phyloP scores from a whole-genome alignment of 345 rosid genomes.

The Adansonia digitata region DNA sequence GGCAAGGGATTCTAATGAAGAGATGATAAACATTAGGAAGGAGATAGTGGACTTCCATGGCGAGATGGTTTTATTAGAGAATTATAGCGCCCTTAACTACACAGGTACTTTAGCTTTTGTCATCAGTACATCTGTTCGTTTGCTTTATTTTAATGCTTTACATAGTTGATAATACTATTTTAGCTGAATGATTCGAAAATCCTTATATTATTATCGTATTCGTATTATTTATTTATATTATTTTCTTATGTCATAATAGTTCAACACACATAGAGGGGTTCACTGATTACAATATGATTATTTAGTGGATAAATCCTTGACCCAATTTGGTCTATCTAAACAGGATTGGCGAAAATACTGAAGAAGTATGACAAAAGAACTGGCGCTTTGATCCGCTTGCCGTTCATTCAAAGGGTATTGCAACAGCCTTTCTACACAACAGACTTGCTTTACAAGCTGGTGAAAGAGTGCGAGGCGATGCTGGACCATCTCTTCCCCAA shows the following conservation, averaged over 20 bases:
- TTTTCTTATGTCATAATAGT: neutral
- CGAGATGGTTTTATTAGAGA: conserved; percentile 92
- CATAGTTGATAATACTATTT: neutral
- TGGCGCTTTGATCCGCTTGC: conserved; percentile 80
- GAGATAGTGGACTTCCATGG: conserved; percentile 93
- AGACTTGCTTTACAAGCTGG: conserved; percentile 71
- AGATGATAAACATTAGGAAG: conserved; percentile 55
- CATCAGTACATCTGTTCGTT: neutral
- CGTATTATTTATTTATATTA: no score
- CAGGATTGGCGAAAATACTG: conserved; percentile 88
- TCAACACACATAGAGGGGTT: neutral
- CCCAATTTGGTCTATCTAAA: no score
- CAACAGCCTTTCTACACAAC: conserved; percentile 94
- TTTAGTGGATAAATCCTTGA: neutral
- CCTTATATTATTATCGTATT: neutral
- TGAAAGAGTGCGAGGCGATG: conserved; percentile 79
- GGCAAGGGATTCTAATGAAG: conserved; percentile 49
- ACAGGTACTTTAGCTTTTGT: conserved; percentile 45
- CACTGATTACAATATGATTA: neutral
- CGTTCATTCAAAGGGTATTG: conserved; percentile 83
- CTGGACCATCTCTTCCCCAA: conserved; percentile 63
- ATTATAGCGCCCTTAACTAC: conserved; percentile 91
- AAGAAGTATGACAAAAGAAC: conserved; percentile 96
- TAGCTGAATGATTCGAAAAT: neutral
- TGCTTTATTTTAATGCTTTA: neutral